Conservation (phyloP, 1,139 yeast genomes). For the Sugiyamaella neomexicana region DNA sequence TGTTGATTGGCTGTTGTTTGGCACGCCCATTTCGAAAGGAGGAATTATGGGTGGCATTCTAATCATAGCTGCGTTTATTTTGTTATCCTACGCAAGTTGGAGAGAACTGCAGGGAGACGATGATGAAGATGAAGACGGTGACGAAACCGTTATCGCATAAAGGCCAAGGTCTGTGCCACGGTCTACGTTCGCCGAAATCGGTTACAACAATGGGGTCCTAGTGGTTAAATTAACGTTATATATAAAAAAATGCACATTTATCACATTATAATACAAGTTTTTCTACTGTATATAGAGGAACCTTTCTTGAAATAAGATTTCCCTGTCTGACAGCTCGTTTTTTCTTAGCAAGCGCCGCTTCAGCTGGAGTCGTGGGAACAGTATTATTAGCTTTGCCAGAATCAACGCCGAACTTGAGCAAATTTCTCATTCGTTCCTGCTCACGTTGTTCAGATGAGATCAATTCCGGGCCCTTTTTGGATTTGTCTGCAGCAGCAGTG, state of each 20-base stretch:
- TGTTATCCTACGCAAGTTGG: constrained; percentile 72
- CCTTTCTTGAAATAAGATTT: constrained; percentile 32
- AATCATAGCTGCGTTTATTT: constrained; percentile 61
- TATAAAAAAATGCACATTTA: constrained; percentile 3
- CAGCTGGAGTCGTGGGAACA: background rate
- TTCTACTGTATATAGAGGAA: constrained; percentile 35
- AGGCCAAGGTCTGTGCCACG: too few species aligned
- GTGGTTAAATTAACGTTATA: background rate
- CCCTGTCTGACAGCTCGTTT: constrained; percentile 40
- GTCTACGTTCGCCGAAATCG: too few species aligned
- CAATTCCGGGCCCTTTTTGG: constrained; percentile 16
- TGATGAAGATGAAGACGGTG: constrained; percentile 25
- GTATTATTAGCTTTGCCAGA: background rate
- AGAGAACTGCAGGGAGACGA: constrained; percentile 60
- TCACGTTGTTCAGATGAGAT: constrained; percentile 26
- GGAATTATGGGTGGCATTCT: constrained; percentile 44
- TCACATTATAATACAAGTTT: constrained; percentile 29
- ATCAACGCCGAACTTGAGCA: constrained; percentile 19
- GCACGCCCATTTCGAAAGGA: constrained; percentile 45
- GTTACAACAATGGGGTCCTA: too few species aligned
- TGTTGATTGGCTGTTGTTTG: constrained; percentile 74
- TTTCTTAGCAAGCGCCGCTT: constrained; percentile 18
- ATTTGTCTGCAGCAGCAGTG: constrained; percentile 9
- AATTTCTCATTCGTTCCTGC: constrained; percentile 27
- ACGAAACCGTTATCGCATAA: background rate